phyloP scores from a whole-genome alignment of 2,329 filamentous ascomycete species.

The Alternaria longipes region DNA sequence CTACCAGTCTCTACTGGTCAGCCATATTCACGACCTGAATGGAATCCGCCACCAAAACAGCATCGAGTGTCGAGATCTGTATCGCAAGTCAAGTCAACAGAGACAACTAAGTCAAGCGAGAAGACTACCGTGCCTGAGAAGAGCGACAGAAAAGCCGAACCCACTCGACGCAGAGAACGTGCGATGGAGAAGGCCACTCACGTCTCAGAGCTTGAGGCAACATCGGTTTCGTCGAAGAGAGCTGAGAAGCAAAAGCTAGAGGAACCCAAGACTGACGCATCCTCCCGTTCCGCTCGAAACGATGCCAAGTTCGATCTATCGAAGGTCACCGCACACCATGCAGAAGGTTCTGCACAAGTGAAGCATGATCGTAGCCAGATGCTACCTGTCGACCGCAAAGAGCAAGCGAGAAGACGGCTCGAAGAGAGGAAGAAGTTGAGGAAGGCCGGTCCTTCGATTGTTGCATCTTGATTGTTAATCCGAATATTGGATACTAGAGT shows the following conservation, averaged over 20 bases:
- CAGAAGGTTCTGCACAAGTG: constrained; percentile 32
- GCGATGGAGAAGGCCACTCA: constrained; percentile 5
- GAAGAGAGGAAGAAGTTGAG: constrained; percentile 40
- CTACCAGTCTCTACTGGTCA: constrained; percentile 41
- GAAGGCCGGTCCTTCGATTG: constrained; percentile 24
- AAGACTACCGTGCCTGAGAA: constrained; percentile 4
- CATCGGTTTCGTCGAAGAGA: constrained; percentile 7
- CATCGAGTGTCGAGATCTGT: constrained; percentile 30
- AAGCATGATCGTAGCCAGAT: constrained; percentile 30
- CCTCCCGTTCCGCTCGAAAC: constrained; percentile 12
- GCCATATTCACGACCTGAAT: constrained; percentile 36
- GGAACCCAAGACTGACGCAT: background rate
- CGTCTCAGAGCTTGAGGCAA: constrained; percentile 15
- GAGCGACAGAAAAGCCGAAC: constrained; percentile 13
- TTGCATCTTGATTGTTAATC: background rate
- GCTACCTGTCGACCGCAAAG: constrained; percentile 36
- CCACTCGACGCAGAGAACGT: background rate
- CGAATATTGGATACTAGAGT: background rate
- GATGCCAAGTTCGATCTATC: constrained; percentile 34
- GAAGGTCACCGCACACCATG: constrained; percentile 37
- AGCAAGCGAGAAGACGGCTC: constrained; percentile 38
- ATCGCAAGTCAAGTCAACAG: constrained; percentile 19
- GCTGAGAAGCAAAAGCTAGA: background rate
- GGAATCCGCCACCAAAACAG: constrained; percentile 33
- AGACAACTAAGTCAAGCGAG: constrained; percentile 11